phyloP scores from a whole-genome alignment of 2,329 filamentous ascomycete genomes.

The Pseudocercospora crystallina region DNA sequence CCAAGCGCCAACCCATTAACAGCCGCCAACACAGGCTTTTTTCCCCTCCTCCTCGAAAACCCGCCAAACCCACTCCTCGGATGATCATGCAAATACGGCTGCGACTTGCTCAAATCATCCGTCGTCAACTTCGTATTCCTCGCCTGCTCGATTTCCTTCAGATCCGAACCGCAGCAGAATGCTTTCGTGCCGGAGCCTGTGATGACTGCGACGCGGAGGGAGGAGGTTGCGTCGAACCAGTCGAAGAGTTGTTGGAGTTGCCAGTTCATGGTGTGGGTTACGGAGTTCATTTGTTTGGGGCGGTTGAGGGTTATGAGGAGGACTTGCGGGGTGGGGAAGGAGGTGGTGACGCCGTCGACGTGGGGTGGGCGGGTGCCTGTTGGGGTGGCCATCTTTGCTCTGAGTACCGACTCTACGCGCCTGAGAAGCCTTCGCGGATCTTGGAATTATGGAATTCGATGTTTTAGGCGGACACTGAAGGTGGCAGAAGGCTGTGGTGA shows the following conservation, averaged over 20 bases:
- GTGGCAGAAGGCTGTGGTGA: too few species aligned
- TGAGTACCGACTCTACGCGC: too few species aligned
- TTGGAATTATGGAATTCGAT: too few species aligned
- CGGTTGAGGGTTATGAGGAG: constrained; percentile 55
- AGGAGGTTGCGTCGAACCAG: constrained; percentile 50
- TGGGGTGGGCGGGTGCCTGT: constrained; percentile 6
- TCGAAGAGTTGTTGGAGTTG: constrained; percentile 52
- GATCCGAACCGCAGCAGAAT: constrained; percentile 57
- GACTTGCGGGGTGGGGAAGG: constrained; percentile 48
- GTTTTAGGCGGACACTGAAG: too few species aligned
- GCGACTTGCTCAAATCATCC: constrained; percentile 15
- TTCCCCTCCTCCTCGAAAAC: constrained; percentile 54
- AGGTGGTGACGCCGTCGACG: constrained; percentile 32
- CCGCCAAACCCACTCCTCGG: constrained; percentile 51
- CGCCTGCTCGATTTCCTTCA: constrained; percentile 46
- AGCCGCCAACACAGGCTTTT: constrained; percentile 59
- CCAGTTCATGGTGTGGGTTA: constrained; percentile 44
- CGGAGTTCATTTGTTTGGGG: constrained; percentile 48
- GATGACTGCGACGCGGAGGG: constrained; percentile 37
- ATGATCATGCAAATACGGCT: constrained; percentile 23
- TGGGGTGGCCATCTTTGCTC: too few species aligned
- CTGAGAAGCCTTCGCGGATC: too few species aligned
- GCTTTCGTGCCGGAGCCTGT: constrained; percentile 55
- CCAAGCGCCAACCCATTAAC: constrained; percentile 58
- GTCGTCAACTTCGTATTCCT: constrained; percentile 12